Percentiles rank a stretch among this genome's conserved stretches.
Evolutionary conservation across 768 basidiomycete genomes (phyloP).

Genomic region (Naganishia onofrii): DNA sequence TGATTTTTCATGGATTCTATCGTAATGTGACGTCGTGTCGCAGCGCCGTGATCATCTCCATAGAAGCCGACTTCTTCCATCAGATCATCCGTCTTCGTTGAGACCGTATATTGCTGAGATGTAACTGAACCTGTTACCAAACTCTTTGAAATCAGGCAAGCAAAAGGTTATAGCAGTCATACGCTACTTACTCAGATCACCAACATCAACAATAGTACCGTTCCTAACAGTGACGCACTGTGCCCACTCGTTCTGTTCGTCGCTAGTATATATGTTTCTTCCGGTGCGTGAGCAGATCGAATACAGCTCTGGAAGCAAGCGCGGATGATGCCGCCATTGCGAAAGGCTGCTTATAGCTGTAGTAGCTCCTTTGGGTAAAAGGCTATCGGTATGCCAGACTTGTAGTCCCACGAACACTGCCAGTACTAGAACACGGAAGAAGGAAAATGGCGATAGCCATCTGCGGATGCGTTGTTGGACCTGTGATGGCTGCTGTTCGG

Average conservation of each 20-base stretch:
- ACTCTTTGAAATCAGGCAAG: neutral
- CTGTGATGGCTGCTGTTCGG: neutral
- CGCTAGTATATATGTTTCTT: slow-evolving; percentile 27
- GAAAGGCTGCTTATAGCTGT: neutral
- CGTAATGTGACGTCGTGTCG: neutral
- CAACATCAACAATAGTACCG: slow-evolving; percentile 25
- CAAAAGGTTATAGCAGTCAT: neutral
- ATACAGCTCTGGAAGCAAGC: slow-evolving; percentile 20
- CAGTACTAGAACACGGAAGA: neutral
- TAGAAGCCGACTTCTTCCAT: neutral
- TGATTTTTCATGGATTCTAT: neutral
- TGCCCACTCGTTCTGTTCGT: neutral
- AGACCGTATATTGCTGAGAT: neutral
- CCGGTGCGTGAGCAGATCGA: slow-evolving; percentile 26
- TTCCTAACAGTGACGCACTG: slow-evolving; percentile 26
- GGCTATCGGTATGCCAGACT: neutral
- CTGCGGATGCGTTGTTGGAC: neutral
- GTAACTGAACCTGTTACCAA: neutral
- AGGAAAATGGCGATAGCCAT: neutral
- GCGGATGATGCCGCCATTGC: slow-evolving; percentile 19
- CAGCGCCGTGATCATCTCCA: neutral
- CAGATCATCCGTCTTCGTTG: slow-evolving; percentile 15
- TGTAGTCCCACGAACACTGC: neutral
- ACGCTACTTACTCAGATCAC: slow-evolving; percentile 24
- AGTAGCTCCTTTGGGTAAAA: neutral